These are phyloP conservation scores for Ascoidea asiatica DNA, from an alignment of 805 yeast species.

Conservation along the genomic window DNA sequence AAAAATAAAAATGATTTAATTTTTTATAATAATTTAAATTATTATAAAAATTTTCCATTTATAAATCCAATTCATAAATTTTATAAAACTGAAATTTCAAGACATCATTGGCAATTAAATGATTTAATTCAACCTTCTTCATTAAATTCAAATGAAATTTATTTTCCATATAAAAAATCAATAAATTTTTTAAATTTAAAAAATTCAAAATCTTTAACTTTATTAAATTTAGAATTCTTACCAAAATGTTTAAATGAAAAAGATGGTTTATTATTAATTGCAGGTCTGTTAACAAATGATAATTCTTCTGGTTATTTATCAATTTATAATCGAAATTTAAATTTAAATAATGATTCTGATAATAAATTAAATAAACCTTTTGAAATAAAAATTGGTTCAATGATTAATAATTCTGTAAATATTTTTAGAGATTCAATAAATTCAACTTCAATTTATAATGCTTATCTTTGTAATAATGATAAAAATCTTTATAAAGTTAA, in stretches of 20 bases:
- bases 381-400: conserved; percentile 70
- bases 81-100: conserved; percentile 18
- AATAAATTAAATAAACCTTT: conserved; percentile 32
- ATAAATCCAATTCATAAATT: background rate
- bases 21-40: no score
- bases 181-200: conserved; percentile 31
- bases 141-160: conserved; percentile 26
- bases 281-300: conserved; percentile 24
- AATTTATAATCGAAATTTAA: background rate
- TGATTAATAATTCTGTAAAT: conserved; percentile 71
- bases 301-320: background rate
- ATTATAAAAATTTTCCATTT: background rate
- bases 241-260: conserved; percentile 59
- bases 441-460: conserved; percentile 27
- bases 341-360: conserved; percentile 22
- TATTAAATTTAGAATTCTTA: conserved; percentile 42
- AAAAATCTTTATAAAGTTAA: conserved; percentile 53
- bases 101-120: conserved; percentile 67
- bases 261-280: conserved; percentile 34
- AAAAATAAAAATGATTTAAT: no score
- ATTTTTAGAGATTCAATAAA: conserved; percentile 27
- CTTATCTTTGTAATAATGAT: conserved; percentile 79
- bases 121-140: conserved; percentile 50
- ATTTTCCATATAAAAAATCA: conserved; percentile 44
- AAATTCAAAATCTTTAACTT: conserved; percentile 21